These are phyloP conservation scores for Lipomyces yamanashiensis DNA, from an alignment of 805 yeast species.

Conservation along the genomic window DNA sequence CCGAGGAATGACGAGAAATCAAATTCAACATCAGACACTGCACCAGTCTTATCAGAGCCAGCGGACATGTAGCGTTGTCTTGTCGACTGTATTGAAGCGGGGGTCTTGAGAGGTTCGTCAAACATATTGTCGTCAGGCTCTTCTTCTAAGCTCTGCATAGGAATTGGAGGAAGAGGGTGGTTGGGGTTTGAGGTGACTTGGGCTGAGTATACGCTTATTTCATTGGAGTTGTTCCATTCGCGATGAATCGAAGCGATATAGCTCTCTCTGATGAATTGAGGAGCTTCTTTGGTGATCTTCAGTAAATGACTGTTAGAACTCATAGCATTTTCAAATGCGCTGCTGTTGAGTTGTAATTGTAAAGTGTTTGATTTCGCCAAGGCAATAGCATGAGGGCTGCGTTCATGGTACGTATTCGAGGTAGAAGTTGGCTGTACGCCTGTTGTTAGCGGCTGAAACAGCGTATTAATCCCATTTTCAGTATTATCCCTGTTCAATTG, in stretches of 20 bases:
- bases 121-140: not conserved
- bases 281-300: not conserved
- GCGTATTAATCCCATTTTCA: too few species aligned
- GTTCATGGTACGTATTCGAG: too few species aligned
- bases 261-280: conserved; percentile 8
- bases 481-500: too few species aligned
- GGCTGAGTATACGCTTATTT: conserved; percentile 3
- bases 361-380: too few species aligned
- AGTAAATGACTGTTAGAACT: not conserved
- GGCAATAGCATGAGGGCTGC: too few species aligned
- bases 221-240: conserved; percentile 1
- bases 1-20: conserved; percentile 9
- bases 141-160: not conserved
- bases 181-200: not conserved
- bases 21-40: conserved; percentile 10
- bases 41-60: not conserved
- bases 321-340: too few species aligned
- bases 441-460: too few species aligned
- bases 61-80: not conserved
- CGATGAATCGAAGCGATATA: not conserved
- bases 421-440: too few species aligned
- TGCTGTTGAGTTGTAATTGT: too few species aligned
- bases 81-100: not conserved
- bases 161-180: conserved; percentile 6
- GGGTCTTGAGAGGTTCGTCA: not conserved